phyloP scores from a whole-genome alignment of 805 yeast species.

The Isabelozyma rhagii region DNA sequence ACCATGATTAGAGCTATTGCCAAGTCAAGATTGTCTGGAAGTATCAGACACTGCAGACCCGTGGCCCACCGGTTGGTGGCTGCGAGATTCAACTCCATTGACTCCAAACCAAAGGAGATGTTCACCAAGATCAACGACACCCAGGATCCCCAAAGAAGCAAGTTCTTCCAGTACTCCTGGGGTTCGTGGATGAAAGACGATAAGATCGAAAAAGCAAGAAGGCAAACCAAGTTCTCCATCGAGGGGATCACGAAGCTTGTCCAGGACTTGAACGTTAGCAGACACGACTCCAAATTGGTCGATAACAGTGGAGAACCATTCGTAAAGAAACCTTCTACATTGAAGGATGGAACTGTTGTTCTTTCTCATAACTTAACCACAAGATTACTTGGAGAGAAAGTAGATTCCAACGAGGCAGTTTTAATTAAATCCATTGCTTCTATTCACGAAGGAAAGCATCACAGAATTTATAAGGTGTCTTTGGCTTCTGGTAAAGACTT shows the following conservation, averaged over 20 bases:
- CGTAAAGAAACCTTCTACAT: conserved; percentile 33
- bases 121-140: conserved; percentile 58
- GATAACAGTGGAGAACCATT: conserved; percentile 17
- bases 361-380: conserved; percentile 48
- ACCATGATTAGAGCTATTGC: background rate
- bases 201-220: conserved; percentile 62
- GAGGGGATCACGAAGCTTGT: conserved; percentile 66
- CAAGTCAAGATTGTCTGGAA: background rate
- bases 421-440: conserved; percentile 71
- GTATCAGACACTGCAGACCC: background rate
- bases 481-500: conserved; percentile 60
- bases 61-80: background rate
- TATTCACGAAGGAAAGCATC: conserved; percentile 92
- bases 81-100: conserved; percentile 2
- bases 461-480: conserved; percentile 75
- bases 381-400: conserved; percentile 41
- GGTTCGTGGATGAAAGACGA: conserved; percentile 93
- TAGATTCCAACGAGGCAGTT: conserved; percentile 39
- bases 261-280: conserved; percentile 40
- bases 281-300: conserved; percentile 20
- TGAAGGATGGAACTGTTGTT: conserved; percentile 39
- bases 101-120: conserved; percentile 32
- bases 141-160: conserved; percentile 62
- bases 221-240: conserved; percentile 79
- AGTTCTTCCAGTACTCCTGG: conserved; percentile 87